Conservation (phyloP, 2,329 filamentous ascomycete species). For the Aspergillus alliaceus region DNA sequence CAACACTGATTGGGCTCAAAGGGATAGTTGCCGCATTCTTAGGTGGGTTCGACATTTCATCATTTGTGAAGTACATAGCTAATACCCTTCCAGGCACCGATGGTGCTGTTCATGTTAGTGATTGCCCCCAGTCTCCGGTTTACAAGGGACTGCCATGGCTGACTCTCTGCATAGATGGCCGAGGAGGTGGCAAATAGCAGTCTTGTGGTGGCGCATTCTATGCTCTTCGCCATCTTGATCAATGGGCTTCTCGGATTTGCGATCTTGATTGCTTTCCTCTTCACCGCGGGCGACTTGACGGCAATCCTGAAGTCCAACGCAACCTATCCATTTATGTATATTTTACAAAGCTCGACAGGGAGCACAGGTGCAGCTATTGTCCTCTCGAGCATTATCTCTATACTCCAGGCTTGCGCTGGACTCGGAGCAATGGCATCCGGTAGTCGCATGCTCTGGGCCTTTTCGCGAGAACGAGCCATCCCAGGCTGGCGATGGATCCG, state of each 20-base stretch:
- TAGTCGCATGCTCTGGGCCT: constrained; percentile 25
- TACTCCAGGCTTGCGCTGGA: constrained; percentile 30
- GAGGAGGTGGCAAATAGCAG: constrained; percentile 42
- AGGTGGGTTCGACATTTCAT: constrained; percentile 11
- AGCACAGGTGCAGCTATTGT: constrained; percentile 24
- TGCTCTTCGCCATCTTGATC: constrained; percentile 35
- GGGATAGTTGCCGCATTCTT: constrained; percentile 23
- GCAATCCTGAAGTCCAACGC: constrained; percentile 32
- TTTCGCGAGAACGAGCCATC: constrained; percentile 7
- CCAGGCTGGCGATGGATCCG: constrained; percentile 14
- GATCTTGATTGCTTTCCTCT: constrained; percentile 36
- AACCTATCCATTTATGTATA: constrained; percentile 18
- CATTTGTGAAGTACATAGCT: no score
- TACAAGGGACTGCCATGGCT: no score
- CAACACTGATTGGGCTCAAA: constrained; percentile 25
- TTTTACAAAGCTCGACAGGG: constrained; percentile 47
- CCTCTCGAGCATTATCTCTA: constrained; percentile 18
- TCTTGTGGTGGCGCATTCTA: constrained; percentile 35
- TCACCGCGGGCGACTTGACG: constrained; percentile 36
- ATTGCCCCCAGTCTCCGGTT: neutral
- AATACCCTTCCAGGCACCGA: no score
- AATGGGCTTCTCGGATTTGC: constrained; percentile 39
- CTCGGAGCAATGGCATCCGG: constrained; percentile 34
- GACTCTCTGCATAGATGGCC: constrained; percentile 27
- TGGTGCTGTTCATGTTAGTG: constrained; percentile 24